Evolutionary conservation across 2,329 filamentous ascomycete genomes (phyloP).

Genomic region (Ophiostoma australiae): DNA sequence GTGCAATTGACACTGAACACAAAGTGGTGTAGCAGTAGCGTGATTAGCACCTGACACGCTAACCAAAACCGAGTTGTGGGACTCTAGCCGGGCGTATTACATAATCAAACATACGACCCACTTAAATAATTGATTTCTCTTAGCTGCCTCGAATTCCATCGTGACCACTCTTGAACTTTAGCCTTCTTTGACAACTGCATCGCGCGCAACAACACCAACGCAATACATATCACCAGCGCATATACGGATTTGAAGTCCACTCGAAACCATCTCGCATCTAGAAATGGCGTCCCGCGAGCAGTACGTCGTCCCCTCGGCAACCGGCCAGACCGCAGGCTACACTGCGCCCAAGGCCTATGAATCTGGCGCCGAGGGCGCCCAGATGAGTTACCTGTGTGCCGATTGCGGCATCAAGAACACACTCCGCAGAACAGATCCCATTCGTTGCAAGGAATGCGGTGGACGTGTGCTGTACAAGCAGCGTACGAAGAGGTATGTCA

Average conservation of each 20-base stretch:
- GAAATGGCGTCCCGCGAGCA: slow-evolving; percentile 59
- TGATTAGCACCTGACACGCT: too few species aligned
- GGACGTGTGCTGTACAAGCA: slow-evolving; percentile 97
- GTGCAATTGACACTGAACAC: too few species aligned
- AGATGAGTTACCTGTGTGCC: slow-evolving; percentile 70
- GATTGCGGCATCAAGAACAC: slow-evolving; percentile 76
- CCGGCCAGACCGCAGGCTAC: slow-evolving; percentile 39
- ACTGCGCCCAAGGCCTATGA: slow-evolving; percentile 32
- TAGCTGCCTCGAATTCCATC: not conserved
- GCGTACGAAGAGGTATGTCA: slow-evolving; percentile 77
- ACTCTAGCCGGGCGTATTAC: not conserved
- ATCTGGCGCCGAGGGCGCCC: slow-evolving; percentile 43
- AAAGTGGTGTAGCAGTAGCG: too few species aligned
- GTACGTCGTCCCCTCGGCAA: slow-evolving; percentile 64
- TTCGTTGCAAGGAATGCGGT: slow-evolving; percentile 87
- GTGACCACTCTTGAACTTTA: not conserved
- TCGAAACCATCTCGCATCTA: not conserved
- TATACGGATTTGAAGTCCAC: not conserved
- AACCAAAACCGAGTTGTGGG: too few species aligned
- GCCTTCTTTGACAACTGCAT: not conserved
- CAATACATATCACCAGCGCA: not conserved
- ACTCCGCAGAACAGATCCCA: slow-evolving; percentile 71
- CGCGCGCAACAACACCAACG: not conserved
- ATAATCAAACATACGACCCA: not conserved
- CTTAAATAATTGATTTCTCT: slow-evolving; percentile 16